phyloP scores from a whole-genome alignment of 148 eudicot species.

The Chenopodium suecicum region DNA sequence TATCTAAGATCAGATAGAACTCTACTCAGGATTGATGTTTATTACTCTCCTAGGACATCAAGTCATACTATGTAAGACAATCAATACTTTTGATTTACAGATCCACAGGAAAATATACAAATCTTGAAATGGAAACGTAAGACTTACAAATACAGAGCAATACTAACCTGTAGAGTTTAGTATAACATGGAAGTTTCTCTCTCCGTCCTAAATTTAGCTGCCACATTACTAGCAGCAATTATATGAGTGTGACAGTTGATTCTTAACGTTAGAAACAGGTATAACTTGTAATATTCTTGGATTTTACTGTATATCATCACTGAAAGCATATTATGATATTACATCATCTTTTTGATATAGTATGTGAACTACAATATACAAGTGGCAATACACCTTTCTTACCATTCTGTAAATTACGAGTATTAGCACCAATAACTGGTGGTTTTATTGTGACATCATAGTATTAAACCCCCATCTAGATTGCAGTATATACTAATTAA shows the following conservation, averaged over 20 bases:
- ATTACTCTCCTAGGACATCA: too few species aligned
- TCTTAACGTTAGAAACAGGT: too few species aligned
- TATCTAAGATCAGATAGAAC: too few species aligned
- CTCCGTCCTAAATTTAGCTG: too few species aligned
- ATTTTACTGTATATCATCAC: not conserved
- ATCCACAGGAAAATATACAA: too few species aligned
- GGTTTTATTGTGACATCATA: slow-evolving; percentile 15
- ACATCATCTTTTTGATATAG: not conserved
- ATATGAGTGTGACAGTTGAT: too few species aligned
- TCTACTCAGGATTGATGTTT: too few species aligned
- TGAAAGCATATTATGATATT: not conserved
- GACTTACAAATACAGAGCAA: not conserved
- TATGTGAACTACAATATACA: not conserved
- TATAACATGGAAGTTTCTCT: too few species aligned
- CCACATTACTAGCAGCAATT: too few species aligned
- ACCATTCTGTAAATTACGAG: not conserved
- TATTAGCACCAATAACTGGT: not conserved
- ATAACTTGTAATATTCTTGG: not conserved
- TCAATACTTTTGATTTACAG: not conserved
- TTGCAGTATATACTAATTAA: not conserved
- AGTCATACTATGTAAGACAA: too few species aligned
- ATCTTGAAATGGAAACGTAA: not conserved
- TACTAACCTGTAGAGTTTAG: too few species aligned
- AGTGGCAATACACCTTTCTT: not conserved
- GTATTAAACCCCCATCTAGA: not conserved